Evolutionary conservation across 2,329 filamentous ascomycete species (phyloP), one percentile per base, ranked within the genome.

Genomic region (Aspergillus ustus): DNA sequence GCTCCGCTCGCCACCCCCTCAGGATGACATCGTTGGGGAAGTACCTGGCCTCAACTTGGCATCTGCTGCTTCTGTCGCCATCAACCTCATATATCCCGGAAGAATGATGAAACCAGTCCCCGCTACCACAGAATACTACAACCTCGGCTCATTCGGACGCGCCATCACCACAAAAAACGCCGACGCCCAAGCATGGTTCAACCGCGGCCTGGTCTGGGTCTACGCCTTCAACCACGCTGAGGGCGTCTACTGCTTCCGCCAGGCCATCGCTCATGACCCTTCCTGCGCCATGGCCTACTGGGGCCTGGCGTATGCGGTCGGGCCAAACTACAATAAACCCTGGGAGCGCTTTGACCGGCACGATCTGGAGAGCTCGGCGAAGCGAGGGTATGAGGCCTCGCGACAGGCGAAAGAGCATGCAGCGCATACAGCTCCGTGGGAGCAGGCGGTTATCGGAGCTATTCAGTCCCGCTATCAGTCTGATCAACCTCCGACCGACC

Each of bases 261-360:
- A 71, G 25, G 77, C 74, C 17, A 74, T 78, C 44, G 57, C 64
- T 1, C 56, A 73, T 55, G 77, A 80, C 63, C 65, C 68, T 13
- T 57, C 62, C 11, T 79, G 75, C 61, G 72, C 76, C 2, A 76
- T 80, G 69, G 77, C 77, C 6, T 74, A 78, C 61, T 79, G 77
- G 77, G 77, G 77, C 1, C 65, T 79, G 8, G 75, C 91, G 0
- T 93, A 90, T 72, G 81, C 88, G 1, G 77, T 91, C 0, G 91
- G 91, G 0, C 91, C 91, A 2, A 93, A 94, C 70, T 89, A 91
- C 75, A 91, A 93, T 78, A 92, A 93, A 70, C 87, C 90, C 0
- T 93, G 91, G 91, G 84, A 86, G 28, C 82, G 86, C 20, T 92
- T 93, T 66, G 89, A 90, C 57, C 75, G 81, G 1, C 74, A 79